Conservation (phyloP, 164 flowering plant species). For the Brasenia schreberi region DNA sequence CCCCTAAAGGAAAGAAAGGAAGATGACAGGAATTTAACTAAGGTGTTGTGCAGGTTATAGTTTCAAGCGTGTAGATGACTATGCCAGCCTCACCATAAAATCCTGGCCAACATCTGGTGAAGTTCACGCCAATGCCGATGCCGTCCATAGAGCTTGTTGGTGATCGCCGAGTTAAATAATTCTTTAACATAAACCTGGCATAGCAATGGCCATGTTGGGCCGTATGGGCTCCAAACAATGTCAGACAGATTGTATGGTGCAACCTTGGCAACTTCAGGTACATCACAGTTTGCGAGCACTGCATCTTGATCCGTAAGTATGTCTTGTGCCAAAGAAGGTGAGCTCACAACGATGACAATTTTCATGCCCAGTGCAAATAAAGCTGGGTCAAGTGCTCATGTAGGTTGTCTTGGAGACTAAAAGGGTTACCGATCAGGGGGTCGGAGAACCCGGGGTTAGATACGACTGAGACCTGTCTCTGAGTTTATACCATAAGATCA, state of each 20-base stretch:
- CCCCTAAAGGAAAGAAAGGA: too few species aligned
- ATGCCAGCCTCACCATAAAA: conserved; percentile 16
- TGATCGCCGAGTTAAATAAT: conserved; percentile 19
- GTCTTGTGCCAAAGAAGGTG: too few species aligned
- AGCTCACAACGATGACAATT: too few species aligned
- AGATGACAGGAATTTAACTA: too few species aligned
- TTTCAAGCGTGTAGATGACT: conserved; percentile 23
- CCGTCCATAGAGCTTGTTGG: conserved; percentile 22
- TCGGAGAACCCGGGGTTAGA: conserved; percentile 39
- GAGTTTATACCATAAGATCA: neutral
- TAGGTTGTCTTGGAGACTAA: neutral
- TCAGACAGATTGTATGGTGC: conserved; percentile 26
- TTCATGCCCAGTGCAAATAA: conserved; percentile 21
- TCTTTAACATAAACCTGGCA: conserved; percentile 30
- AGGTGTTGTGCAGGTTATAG: too few species aligned
- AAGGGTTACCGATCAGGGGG: conserved; percentile 43
- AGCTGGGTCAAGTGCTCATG: too few species aligned
- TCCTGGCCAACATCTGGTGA: conserved; percentile 8
- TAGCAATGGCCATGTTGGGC: conserved; percentile 30
- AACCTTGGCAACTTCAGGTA: conserved; percentile 15
- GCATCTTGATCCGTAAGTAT: too few species aligned
- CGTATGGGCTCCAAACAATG: conserved; percentile 30
- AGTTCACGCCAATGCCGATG: conserved; percentile 28
- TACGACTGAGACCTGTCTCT: conserved; percentile 6
- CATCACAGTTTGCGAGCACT: conserved; percentile 36